phyloP scores from a whole-genome alignment of 2,329 filamentous ascomycete genomes.

The Simplicillium sp. region DNA sequence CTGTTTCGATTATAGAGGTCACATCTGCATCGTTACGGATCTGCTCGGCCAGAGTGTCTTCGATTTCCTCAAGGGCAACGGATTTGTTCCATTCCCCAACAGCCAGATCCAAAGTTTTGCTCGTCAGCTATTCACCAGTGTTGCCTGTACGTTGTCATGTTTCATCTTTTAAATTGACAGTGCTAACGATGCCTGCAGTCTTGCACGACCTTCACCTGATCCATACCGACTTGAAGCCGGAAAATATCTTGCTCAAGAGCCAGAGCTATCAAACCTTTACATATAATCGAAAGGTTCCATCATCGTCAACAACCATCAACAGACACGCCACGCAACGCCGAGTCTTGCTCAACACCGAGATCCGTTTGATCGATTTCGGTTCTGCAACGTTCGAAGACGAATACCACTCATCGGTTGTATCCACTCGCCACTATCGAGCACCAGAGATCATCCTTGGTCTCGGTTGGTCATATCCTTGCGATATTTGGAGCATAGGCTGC shows the following conservation, averaged over 20 bases:
- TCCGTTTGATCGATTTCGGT: conserved; percentile 61
- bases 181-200: conserved; percentile 41
- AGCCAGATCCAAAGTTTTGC: conserved; percentile 98
- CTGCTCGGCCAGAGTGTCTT: conserved; percentile 91
- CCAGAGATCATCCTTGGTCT: conserved; percentile 63
- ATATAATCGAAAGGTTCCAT: conserved; percentile 61
- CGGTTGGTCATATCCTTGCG: conserved; percentile 63
- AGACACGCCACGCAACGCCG: conserved; percentile 54
- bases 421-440: conserved; percentile 59
- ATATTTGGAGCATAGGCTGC: conserved; percentile 67
- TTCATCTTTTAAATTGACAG: not conserved
- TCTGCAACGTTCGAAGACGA: conserved; percentile 66
- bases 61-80: conserved; percentile 92
- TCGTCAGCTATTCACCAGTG: conserved; percentile 91
- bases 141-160: conserved; percentile 67
- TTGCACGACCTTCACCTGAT: conserved; percentile 95
- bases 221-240: conserved; percentile 72
- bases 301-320: conserved; percentile 50
- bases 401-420: conserved; percentile 63
- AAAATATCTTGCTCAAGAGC: conserved; percentile 60
- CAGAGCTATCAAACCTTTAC: conserved; percentile 61
- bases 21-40: conserved; percentile 81
- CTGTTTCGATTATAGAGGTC: conserved; percentile 93
- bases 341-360: conserved; percentile 60
- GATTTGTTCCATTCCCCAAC: conserved; percentile 94